These are phyloP conservation scores for Neoarthrinium moseri DNA, from an alignment of 2,329 filamentous ascomycete genomes.

Conservation along the genomic window DNA sequence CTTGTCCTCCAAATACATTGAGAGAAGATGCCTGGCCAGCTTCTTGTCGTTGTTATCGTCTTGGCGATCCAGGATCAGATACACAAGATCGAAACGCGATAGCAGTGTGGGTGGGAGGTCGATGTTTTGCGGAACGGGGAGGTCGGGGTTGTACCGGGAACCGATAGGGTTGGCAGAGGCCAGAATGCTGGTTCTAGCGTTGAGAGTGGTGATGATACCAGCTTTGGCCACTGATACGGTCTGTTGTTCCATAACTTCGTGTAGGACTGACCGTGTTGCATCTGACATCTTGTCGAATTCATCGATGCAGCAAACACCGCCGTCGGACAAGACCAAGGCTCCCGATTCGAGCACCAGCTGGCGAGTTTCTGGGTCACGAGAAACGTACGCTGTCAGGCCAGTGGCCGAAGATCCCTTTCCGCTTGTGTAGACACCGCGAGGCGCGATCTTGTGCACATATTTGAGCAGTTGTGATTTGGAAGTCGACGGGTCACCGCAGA, in stretches of 20 bases:
- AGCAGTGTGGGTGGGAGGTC: conserved; percentile 93
- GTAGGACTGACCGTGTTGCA: conserved; percentile 73
- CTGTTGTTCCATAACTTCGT: conserved; percentile 88
- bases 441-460: conserved; percentile 97
- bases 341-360: conserved; percentile 80
- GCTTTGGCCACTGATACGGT: conserved; percentile 85
- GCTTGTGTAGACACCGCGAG: conserved; percentile 79
- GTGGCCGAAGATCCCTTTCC: conserved; percentile 80
- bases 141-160: conserved; percentile 93
- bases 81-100: conserved; percentile 95
- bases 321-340: conserved; percentile 75
- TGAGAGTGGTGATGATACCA: conserved; percentile 94
- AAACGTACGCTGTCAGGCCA: conserved; percentile 78
- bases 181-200: conserved; percentile 91
- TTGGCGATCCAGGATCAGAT: conserved; percentile 90
- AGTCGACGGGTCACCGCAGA: conserved; percentile 96
- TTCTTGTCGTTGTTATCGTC: conserved; percentile 88
- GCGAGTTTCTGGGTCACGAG: conserved; percentile 75
- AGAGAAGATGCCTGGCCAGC: conserved; percentile 86
- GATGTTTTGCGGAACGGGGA: conserved; percentile 97
- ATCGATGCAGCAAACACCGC: conserved; percentile 81
- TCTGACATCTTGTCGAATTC: conserved; percentile 89
- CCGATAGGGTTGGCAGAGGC: conserved; percentile 98
- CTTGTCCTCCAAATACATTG: conserved; percentile 94
- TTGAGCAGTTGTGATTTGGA: conserved; percentile 92